A percentile compares a stretch with the other conserved stretches of the same genome.
phyloP scores from a whole-genome alignment of 225 moss, liverwort and hornwort genomes.

The Ulota crispa region DNA sequence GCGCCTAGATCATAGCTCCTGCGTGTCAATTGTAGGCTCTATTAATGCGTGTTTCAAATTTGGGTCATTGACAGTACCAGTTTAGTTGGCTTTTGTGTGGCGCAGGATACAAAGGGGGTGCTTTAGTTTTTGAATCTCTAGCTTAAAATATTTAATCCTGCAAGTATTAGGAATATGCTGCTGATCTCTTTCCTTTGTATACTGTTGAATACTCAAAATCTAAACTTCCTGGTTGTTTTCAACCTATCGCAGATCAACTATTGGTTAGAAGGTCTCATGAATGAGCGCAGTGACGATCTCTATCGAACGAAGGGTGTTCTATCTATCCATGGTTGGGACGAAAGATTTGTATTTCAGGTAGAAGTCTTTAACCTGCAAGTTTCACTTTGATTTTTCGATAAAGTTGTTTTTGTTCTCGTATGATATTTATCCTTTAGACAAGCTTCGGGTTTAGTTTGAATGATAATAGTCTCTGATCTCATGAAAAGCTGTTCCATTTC shows the following conservation, averaged over 20 bases:
- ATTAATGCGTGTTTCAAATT: not conserved
- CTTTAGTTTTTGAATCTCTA: not conserved
- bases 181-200: not conserved
- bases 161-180: not conserved
- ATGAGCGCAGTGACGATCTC: slow-evolving; percentile 73
- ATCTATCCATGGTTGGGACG: slow-evolving; percentile 84
- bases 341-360: slow-evolving; percentile 98
- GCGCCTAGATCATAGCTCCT: not conserved
- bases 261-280: slow-evolving; percentile 85
- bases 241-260: slow-evolving; percentile 60
- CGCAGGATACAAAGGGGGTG: not conserved
- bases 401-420: not conserved
- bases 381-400: not conserved
- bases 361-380: not conserved
- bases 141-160: not conserved
- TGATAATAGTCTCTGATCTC: not conserved
- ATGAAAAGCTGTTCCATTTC: slow-evolving; percentile 22
- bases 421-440: not conserved
- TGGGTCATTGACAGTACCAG: not conserved
- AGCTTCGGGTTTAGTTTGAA: not conserved
- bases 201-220: not conserved
- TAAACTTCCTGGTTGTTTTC: not conserved
- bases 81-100: not conserved
- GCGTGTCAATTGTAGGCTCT: not conserved
- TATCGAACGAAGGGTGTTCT: slow-evolving; percentile 96